A percentile compares a stretch with the other conserved stretches of the same genome.
phyloP scores from a whole-genome alignment of 108 stramenopile genomes.

The Nitzschia sp. region DNA sequence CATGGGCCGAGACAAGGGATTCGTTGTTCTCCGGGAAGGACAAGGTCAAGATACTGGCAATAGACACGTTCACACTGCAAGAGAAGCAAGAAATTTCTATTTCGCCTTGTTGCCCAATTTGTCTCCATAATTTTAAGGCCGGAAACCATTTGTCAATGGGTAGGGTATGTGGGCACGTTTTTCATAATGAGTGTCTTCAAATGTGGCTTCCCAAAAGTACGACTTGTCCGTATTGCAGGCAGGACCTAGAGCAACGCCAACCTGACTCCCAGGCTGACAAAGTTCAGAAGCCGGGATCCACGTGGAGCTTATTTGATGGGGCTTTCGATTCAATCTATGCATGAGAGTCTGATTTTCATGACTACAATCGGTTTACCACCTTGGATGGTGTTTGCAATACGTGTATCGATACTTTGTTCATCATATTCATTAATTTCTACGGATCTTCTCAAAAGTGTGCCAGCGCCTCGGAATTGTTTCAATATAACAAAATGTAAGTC shows the following conservation, averaged over 20 bases:
- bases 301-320: slow-evolving; percentile 23
- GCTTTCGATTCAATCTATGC: slow-evolving; percentile 14
- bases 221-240: slow-evolving; percentile 36
- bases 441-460: too few species aligned
- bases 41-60: slow-evolving; percentile 6
- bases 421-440: too few species aligned
- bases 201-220: slow-evolving; percentile 26
- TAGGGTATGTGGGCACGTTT: slow-evolving; percentile 19
- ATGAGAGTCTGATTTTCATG: not conserved
- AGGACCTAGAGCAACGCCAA: slow-evolving; percentile 15
- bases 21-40: not conserved
- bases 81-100: slow-evolving; percentile 8
- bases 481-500: too few species aligned
- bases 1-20: slow-evolving; percentile 11
- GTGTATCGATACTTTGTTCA: too few species aligned
- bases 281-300: slow-evolving; percentile 4
- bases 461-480: too few species aligned
- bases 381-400: too few species aligned
- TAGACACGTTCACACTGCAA: slow-evolving; percentile 3
- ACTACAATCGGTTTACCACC: too few species aligned
- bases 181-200: slow-evolving; percentile 27
- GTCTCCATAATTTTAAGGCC: slow-evolving; percentile 20
- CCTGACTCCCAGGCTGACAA: not conserved
- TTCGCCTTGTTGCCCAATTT: slow-evolving; percentile 26
- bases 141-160: slow-evolving; percentile 17